phyloP scores from a whole-genome alignment of 2,329 filamentous ascomycete species.

The Exophiala alcalophila region DNA sequence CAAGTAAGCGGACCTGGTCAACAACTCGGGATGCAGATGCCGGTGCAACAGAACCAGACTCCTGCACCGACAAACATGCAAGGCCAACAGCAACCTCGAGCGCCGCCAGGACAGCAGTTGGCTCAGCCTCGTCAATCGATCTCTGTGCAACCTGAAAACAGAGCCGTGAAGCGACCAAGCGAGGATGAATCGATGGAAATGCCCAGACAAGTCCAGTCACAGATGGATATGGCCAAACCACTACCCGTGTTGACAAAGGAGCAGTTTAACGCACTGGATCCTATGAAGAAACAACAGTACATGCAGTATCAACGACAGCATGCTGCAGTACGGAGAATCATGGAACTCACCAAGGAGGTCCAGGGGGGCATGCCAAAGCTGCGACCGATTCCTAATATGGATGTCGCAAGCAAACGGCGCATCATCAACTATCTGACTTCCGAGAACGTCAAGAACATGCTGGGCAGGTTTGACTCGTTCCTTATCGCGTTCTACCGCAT shows the following conservation, averaged over 20 bases:
- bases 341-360: conserved; percentile 39
- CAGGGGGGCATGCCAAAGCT: conserved; percentile 37
- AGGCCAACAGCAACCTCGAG: conserved; percentile 16
- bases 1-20: conserved; percentile 12
- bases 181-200: conserved; percentile 47
- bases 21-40: conserved; percentile 15
- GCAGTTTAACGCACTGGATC: conserved; percentile 37
- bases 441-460: conserved; percentile 42
- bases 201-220: conserved; percentile 9
- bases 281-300: conserved; percentile 43
- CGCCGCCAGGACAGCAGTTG: conserved; percentile 17
- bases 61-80: conserved; percentile 7
- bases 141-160: conserved; percentile 36
- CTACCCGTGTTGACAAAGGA: conserved; percentile 23
- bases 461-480: conserved; percentile 44
- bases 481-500: conserved; percentile 41
- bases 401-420: conserved; percentile 29
- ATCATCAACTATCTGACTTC: conserved; percentile 35
- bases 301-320: conserved; percentile 33
- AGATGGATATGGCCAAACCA: conserved; percentile 10
- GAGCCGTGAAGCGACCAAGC: conserved; percentile 44
- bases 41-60: conserved; percentile 9
- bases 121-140: conserved; percentile 18
- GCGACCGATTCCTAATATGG: conserved; percentile 37
- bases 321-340: conserved; percentile 38